Evolutionary conservation across 2,329 filamentous ascomycete species (phyloP).

Genomic region (Ophiostoma perfectum): DNA sequence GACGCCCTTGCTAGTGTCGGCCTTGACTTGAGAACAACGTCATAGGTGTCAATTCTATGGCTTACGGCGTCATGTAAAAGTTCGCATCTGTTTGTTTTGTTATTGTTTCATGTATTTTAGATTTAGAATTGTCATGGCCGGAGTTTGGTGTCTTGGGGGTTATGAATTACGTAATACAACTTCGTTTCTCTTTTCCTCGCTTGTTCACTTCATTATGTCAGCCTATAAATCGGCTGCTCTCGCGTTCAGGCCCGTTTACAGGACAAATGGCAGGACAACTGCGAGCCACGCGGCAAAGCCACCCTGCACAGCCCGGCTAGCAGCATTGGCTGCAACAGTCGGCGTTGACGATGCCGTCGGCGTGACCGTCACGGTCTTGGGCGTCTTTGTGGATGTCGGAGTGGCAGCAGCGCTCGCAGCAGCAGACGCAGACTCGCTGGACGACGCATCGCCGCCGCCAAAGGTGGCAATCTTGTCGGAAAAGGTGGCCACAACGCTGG

Average conservation of each 20-base stretch:
- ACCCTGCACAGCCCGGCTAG: background rate
- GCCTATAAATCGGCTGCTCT: background rate
- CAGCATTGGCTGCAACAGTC: constrained; percentile 4
- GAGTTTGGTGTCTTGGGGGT: background rate
- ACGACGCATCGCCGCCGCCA: constrained; percentile 15
- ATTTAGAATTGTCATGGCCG: background rate
- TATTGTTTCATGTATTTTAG: background rate
- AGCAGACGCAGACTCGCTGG: background rate
- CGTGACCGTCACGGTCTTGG: constrained; percentile 19
- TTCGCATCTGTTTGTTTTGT: background rate
- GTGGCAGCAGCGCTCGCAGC: background rate
- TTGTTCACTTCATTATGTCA: constrained; percentile 6
- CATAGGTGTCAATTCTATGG: too few relatives aligned
- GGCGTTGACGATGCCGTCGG: constrained; percentile 6
- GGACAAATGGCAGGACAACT: constrained; percentile 18
- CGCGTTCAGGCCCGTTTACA: background rate
- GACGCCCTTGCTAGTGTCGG: constrained; percentile 72
- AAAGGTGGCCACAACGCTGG: constrained; percentile 1
- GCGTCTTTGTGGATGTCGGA: constrained; percentile 5
- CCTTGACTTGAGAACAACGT: constrained; percentile 53
- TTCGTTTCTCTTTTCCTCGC: background rate
- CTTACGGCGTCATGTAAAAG: background rate
- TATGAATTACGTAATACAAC: constrained; percentile 4
- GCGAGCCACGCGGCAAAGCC: constrained; percentile 19
- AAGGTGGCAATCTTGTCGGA: constrained; percentile 14